Percentiles rank a stretch among this genome's conserved stretches.
Evolutionary conservation across 805 yeast genomes (phyloP).

Genomic region (Hanseniaspora opuntiae): DNA sequence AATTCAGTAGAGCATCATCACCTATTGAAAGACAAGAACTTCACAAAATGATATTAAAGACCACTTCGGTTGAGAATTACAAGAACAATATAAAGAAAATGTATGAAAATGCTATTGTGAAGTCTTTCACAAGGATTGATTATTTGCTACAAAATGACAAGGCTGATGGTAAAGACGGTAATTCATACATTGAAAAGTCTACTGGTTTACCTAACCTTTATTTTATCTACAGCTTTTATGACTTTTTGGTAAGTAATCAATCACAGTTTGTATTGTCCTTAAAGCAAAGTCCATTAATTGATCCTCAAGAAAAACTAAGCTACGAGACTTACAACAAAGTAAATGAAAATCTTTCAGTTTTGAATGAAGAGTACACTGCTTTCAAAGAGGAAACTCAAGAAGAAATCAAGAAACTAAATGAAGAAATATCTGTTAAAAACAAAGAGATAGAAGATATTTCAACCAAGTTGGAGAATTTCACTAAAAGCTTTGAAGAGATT

Average conservation of each 20-base stretch:
- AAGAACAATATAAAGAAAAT: constrained; percentile 60
- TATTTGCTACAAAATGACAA: constrained; percentile 24
- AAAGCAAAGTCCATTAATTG: constrained; percentile 57
- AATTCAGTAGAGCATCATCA: constrained; percentile 50
- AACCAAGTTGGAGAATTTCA: constrained; percentile 14
- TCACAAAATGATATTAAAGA: constrained; percentile 46
- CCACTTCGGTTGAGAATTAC: constrained; percentile 73
- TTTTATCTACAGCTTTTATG: constrained; percentile 51
- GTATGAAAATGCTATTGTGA: constrained; percentile 43
- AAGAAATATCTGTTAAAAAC: constrained; percentile 13
- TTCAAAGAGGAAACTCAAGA: constrained; percentile 23
- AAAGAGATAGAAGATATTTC: constrained; percentile 13
- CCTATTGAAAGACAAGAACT: constrained; percentile 49
- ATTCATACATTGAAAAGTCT: neutral
- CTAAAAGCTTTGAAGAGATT: constrained; percentile 13
- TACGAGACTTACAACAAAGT: constrained; percentile 37
- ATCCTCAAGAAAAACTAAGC: constrained; percentile 54
- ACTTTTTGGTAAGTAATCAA: constrained; percentile 55
- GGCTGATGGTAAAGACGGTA: constrained; percentile 51
- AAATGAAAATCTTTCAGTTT: constrained; percentile 26
- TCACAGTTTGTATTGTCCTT: constrained; percentile 56
- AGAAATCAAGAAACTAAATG: constrained; percentile 18
- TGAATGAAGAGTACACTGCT: constrained; percentile 23
- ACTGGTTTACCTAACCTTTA: constrained; percentile 72
- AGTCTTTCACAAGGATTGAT: constrained; percentile 40